Base-by-base conservation (phyloP, 1,284 basidiomycete species). In the Wolfiporia cocos region DNA sequence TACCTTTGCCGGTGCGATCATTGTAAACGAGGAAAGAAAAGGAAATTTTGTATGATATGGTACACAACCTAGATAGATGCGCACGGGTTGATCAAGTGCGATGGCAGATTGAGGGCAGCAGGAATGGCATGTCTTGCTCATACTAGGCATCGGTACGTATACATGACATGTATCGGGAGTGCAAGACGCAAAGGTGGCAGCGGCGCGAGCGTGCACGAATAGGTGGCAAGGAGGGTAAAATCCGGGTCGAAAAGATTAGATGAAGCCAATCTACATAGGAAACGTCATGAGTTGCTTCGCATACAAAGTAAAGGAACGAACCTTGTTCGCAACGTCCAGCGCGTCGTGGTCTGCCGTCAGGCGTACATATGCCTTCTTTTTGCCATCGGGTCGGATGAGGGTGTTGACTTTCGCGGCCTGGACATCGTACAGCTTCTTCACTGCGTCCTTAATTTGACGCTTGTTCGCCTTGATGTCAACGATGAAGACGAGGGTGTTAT, bases 311-410 rank as follows among this genome's bases (percentile, higher is more conserved):
- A 34, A 38, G n/a, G 21, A 49, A 63, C 80, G 45, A 49, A 95
- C 93, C 86, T 96, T 97, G 89, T 98, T 99, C 56, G 94, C 93
- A 53, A 99, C 91, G 68, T 99, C 95, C 56, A 98, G 73, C 39
- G 95, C 95, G 63, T 99, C 95, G 68, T 95, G 90, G 74, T 98
- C 95, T 24, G 94, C 70, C 29, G 92, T 91, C 60, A 99, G 74
- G 41, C 93, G 84, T 46, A 98, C 92, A 67, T 96, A 99, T 38
- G 95, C 95, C 87, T 99, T 99, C 81, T 99, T 99, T 81, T 88
- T 92, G 47, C 96, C 95, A 61, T 99, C 96, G 46, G 95, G 96
- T 87, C 93, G 87, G 68, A 98, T 98, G 61, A 99, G 81, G 39
- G 96, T 99, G 83, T 97, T 98, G 66, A 99, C 80, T 74, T 95